Evolutionary conservation across 2,329 filamentous ascomycete species (phyloP).

Genomic region (Cladosporium sp.): DNA sequence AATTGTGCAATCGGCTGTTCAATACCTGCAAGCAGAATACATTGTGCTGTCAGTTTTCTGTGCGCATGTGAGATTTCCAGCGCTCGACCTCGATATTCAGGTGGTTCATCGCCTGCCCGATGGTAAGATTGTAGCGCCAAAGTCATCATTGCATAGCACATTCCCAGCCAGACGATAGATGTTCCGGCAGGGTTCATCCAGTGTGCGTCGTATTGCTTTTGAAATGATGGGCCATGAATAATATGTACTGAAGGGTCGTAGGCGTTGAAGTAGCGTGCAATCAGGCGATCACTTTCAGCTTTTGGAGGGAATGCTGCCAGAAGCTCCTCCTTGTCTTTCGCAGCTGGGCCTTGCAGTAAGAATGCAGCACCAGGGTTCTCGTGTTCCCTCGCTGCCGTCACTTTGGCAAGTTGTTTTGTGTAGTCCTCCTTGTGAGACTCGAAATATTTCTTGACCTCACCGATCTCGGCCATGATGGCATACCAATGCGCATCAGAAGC

Average conservation of each 20-base stretch:
- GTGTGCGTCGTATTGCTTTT: constrained; percentile 63
- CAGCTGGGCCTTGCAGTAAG: constrained; percentile 67
- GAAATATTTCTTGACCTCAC: constrained; percentile 93
- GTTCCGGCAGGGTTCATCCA: constrained; percentile 72
- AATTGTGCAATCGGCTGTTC: constrained; percentile 70
- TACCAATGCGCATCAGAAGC: constrained; percentile 52
- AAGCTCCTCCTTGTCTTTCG: constrained; percentile 70
- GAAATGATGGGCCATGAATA: constrained; percentile 70
- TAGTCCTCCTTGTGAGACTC: constrained; percentile 80
- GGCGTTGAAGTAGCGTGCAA: constrained; percentile 87
- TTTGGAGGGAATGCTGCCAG: constrained; percentile 76
- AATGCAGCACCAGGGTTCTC: constrained; percentile 67
- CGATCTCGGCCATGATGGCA: constrained; percentile 60
- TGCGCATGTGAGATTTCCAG: constrained; percentile 52
- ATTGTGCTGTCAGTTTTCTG: constrained; percentile 70
- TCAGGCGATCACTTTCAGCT: constrained; percentile 75
- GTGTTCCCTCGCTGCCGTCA: constrained; percentile 62
- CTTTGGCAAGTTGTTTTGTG: constrained; percentile 73
- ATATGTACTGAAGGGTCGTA: constrained; percentile 59
- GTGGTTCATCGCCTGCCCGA: constrained; percentile 73
- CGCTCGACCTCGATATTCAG: constrained; percentile 68
- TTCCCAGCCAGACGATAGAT: constrained; percentile 71
- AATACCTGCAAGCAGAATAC: constrained; percentile 70
- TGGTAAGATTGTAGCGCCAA: constrained; percentile 75
- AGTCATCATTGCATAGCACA: constrained; percentile 72